Percentiles rank a stretch among this genome's conserved stretches.
Conservation (phyloP, 805 yeast species). For the Metschnikowia kunwiensis region DNA sequence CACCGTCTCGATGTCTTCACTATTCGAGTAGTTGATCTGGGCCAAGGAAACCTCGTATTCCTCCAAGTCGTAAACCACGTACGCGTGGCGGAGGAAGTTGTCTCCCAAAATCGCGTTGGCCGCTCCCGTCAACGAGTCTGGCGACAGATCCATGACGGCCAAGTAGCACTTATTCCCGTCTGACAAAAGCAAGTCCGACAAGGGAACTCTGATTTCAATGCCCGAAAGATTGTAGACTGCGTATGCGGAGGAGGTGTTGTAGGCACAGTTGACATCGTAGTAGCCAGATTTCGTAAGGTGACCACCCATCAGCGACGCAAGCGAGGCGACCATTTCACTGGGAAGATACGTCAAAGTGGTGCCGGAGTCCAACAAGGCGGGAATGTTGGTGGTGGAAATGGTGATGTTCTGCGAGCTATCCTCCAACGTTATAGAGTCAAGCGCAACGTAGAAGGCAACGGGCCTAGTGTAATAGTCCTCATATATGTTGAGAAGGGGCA, state of each 20-base stretch:
- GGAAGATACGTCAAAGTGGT: constrained; percentile 52
- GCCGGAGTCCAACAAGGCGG: constrained; percentile 48
- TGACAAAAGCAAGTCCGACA: constrained; percentile 25
- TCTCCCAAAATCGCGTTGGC: constrained; percentile 55
- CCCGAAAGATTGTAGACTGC: constrained; percentile 55
- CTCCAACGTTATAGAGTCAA: constrained; percentile 34
- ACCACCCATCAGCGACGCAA: constrained; percentile 11
- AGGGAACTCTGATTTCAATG: constrained; percentile 47
- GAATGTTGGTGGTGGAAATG: constrained; percentile 1
- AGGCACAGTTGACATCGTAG: constrained; percentile 10
- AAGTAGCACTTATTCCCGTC: constrained; percentile 21
- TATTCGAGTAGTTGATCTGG: constrained; percentile 25
- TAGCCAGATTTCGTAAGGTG: background rate
- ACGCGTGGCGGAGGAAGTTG: constrained; percentile 57
- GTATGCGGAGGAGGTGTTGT: background rate
- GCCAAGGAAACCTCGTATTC: constrained; percentile 54
- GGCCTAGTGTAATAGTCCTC: constrained; percentile 23
- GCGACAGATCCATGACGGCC: constrained; percentile 23
- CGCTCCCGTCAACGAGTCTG: constrained; percentile 56
- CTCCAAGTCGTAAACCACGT: constrained; percentile 64
- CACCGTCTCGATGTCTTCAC: constrained; percentile 45
- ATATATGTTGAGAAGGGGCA: constrained; percentile 42
- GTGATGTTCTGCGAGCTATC: constrained; percentile 8
- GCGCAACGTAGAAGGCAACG: constrained; percentile 47
- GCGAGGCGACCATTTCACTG: constrained; percentile 16